Evolutionary conservation across 2,329 filamentous ascomycete genomes (phyloP).

Genomic region (Xylaria sp.): DNA sequence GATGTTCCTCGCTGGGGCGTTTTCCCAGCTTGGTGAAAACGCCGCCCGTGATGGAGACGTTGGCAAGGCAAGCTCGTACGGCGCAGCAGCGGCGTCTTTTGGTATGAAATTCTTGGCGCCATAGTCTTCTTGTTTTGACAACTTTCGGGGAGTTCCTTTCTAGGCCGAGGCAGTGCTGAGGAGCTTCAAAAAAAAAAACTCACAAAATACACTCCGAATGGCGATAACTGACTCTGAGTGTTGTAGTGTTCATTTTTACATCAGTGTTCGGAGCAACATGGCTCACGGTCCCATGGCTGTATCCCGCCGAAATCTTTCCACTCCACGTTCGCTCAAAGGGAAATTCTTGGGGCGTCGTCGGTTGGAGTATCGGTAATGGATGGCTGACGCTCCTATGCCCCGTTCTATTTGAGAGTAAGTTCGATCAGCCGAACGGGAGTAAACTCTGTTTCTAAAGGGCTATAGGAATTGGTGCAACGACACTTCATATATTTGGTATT

Average conservation of each 20-base stretch:
- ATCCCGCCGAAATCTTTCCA: constrained; percentile 79
- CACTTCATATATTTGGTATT: constrained; percentile 77
- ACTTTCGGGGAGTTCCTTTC: too few species aligned
- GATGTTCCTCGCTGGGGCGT: constrained; percentile 74
- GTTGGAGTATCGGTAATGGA: constrained; percentile 80
- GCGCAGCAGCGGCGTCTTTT: constrained; percentile 74
- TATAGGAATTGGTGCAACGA: constrained; percentile 71
- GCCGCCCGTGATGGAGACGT: constrained; percentile 58
- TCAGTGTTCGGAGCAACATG: constrained; percentile 72
- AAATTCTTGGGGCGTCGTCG: constrained; percentile 79
- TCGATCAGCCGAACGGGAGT: background rate
- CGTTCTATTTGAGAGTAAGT: constrained; percentile 47
- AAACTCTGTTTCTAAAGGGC: constrained; percentile 15
- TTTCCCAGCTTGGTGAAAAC: constrained; percentile 64
- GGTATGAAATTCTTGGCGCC: constrained; percentile 39
- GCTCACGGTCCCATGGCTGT: constrained; percentile 69
- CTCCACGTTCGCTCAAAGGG: constrained; percentile 76
- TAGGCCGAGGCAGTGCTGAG: too few species aligned
- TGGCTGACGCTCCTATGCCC: constrained; percentile 56
- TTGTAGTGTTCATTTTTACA: constrained; percentile 70
- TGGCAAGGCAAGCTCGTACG: constrained; percentile 60
- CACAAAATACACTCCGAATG: too few species aligned
- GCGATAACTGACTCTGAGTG: too few species aligned
- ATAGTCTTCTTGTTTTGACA: too few species aligned
- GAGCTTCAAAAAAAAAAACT: too few species aligned